phyloP scores from a whole-genome alignment of 192 early-diverging fungal species.

The Backusella parvicylindrica region DNA sequence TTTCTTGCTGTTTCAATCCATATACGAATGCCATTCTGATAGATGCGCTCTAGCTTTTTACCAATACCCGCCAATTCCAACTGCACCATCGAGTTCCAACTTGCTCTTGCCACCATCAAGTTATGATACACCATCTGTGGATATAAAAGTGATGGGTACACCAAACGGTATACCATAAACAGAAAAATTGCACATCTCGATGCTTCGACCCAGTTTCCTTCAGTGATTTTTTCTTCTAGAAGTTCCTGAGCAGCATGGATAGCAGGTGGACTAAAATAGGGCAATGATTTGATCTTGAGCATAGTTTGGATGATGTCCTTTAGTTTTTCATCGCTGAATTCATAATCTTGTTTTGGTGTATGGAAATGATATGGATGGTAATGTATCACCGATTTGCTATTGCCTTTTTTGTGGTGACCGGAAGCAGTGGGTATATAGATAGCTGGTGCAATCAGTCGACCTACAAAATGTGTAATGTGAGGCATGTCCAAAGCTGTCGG shows the following conservation, averaged over 20 bases:
- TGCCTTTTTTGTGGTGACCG: neutral
- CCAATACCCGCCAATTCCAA: conserved; percentile 29
- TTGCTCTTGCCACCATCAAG: conserved; percentile 14
- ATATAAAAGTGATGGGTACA: conserved; percentile 19
- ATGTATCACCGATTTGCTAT: neutral
- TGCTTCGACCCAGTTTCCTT: conserved; percentile 24
- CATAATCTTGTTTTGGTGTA: neutral
- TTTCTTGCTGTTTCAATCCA: conserved; percentile 25
- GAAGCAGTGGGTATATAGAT: neutral
- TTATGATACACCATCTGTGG: conserved; percentile 17
- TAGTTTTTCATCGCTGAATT: neutral
- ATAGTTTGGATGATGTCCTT: neutral
- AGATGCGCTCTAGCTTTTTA: conserved; percentile 17
- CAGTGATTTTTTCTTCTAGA: neutral
- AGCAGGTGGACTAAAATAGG: neutral
- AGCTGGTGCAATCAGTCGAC: conserved; percentile 9
- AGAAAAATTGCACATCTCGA: conserved; percentile 11
- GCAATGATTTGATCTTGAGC: neutral
- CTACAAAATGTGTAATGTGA: conserved; percentile 15
- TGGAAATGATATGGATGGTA: neutral
- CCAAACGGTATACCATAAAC: conserved; percentile 18
- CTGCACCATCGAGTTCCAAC: conserved; percentile 30
- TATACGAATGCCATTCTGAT: conserved; percentile 7
- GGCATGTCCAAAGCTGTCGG: neutral
- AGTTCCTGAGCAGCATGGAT: neutral